Evolutionary conservation across 2,329 filamentous ascomycete genomes (phyloP).

Genomic region (Fusarium denticulatum): DNA sequence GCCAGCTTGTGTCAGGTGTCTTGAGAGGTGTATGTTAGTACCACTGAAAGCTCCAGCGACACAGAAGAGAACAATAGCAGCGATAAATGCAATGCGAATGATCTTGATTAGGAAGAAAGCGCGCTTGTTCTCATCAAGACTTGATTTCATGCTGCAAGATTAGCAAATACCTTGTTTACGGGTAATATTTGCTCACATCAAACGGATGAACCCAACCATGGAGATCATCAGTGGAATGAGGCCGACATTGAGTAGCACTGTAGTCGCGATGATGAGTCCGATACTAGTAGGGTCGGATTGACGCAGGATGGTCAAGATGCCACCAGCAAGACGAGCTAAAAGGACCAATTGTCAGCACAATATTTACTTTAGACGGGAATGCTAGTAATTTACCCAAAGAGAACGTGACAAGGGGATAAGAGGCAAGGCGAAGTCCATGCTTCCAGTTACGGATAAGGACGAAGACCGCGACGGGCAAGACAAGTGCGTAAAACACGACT

Average conservation of each 20-base stretch:
- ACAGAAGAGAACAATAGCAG: neutral
- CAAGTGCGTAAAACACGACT: neutral
- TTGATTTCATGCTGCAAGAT: neutral
- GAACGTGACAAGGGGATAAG: neutral
- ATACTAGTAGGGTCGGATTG: neutral
- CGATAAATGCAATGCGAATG: neutral
- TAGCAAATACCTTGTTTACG: accelerated
- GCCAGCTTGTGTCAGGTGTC: neutral
- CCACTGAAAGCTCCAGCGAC: neutral
- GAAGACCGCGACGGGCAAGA: neutral
- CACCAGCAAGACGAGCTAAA: neutral
- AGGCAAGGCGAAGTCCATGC: neutral
- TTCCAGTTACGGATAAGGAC: neutral
- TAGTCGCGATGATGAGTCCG: neutral
- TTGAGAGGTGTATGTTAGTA: neutral
- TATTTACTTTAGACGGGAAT: accelerated
- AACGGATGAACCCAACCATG: neutral
- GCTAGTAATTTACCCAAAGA: neutral
- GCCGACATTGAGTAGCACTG: neutral
- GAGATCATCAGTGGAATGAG: neutral
- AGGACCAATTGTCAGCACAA: accelerated
- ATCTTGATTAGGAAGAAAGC: accelerated
- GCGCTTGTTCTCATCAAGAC: neutral
- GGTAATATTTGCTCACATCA: neutral
- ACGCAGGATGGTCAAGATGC: neutral